These are phyloP conservation scores for Cutaneotrichosporon cyanovorans DNA, from an alignment of 1,284 basidiomycete species.

Conservation along the genomic window DNA sequence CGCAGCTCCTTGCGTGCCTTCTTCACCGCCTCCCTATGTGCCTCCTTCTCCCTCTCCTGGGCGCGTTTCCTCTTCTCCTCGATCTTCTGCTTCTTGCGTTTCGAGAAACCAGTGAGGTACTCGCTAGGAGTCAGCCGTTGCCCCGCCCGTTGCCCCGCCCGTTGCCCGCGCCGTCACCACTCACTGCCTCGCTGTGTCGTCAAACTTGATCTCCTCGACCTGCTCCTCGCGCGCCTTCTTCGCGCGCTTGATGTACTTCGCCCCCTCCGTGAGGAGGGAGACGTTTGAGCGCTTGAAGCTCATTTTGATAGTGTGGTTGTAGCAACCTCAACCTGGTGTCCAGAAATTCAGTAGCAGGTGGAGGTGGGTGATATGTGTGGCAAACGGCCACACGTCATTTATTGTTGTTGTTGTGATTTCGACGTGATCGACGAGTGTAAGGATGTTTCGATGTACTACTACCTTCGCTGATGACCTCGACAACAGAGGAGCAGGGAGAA, in stretches of 20 bases:
- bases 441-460: too few relatives aligned
- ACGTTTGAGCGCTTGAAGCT: conserved; percentile 35
- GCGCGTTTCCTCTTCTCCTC: conserved; percentile 40
- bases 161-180: conserved; percentile 4
- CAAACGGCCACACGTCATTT: neutral
- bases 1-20: conserved; percentile 40
- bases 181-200: conserved; percentile 43
- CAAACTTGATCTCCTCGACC: conserved; percentile 47
- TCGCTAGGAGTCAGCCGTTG: conserved; percentile 27
- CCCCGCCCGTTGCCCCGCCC: neutral
- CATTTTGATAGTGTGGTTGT: conserved; percentile 2
- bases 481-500: neutral
- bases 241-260: conserved; percentile 41
- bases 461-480: too few relatives aligned
- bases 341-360: neutral
- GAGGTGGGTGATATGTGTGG: neutral
- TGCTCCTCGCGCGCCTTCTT: conserved; percentile 41
- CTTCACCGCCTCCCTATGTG: conserved; percentile 39
- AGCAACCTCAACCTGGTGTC: neutral
- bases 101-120: conserved; percentile 46
- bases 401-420: too few relatives aligned
- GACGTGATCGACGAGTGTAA: too few relatives aligned
- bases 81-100: conserved; percentile 46
- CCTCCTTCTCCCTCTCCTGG: conserved; percentile 41
- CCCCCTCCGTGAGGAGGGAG: conserved; percentile 45